phyloP scores from a whole-genome alignment of 306 rosid species.

The Hylodesmum podocarpum region DNA sequence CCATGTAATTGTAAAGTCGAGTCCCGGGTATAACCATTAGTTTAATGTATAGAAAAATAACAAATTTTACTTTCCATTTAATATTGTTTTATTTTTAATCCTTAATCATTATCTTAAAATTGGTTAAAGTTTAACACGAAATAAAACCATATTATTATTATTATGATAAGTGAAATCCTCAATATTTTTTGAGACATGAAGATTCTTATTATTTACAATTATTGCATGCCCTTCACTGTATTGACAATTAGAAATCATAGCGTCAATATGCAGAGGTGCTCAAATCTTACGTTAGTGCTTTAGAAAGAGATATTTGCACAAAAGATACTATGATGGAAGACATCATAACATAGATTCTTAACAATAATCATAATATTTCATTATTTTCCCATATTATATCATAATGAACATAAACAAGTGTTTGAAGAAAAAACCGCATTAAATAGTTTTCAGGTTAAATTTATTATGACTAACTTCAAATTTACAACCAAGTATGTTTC shows the following conservation, averaged over 20 bases:
- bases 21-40: neutral
- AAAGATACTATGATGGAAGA: neutral
- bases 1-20: too few relatives aligned
- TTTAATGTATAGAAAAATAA: neutral
- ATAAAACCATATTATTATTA: neutral
- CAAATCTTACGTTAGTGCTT: neutral
- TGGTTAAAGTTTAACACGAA: neutral
- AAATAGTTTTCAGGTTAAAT: neutral
- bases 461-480: neutral
- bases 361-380: neutral
- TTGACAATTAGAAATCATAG: neutral
- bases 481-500: neutral
- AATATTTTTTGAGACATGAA: neutral
- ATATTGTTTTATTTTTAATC: neutral
- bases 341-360: neutral
- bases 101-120: neutral
- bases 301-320: neutral
- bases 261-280: neutral
- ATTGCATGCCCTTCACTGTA: neutral
- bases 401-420: neutral
- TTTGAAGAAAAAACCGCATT: neutral
- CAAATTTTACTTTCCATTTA: neutral
- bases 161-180: neutral
- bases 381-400: neutral
- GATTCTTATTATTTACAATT: neutral